Percentiles rank a stretch among this genome's conserved stretches.
Conservation (phyloP, 352 stramenopile genomes). For the Pythium graminicola region DNA sequence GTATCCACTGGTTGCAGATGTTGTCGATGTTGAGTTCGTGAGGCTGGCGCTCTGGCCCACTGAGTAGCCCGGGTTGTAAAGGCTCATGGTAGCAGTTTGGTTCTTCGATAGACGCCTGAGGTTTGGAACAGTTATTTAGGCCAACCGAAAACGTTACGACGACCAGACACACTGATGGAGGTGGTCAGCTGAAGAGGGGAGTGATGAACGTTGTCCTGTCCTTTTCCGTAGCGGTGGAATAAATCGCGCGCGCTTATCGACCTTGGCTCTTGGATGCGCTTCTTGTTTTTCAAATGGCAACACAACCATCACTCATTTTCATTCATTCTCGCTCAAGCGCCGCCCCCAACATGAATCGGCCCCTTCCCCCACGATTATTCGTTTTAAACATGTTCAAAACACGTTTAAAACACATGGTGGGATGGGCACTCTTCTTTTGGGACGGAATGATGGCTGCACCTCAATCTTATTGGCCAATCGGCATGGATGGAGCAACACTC, state of each 20-base stretch:
- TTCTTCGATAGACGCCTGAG: slow-evolving; percentile 1
- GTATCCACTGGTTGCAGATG: slow-evolving; percentile 15
- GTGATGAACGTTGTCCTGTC: slow-evolving; percentile 1
- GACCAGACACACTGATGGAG: not conserved
- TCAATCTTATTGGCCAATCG: slow-evolving; percentile 20
- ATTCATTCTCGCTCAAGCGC: slow-evolving; percentile 29
- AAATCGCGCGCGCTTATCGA: too few species aligned
- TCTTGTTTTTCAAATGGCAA: slow-evolving; percentile 36
- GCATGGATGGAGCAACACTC: slow-evolving; percentile 11
- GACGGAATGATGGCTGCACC: slow-evolving; percentile 16
- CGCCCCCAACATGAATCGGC: not conserved
- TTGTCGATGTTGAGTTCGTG: slow-evolving; percentile 9
- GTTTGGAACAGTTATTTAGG: not conserved
- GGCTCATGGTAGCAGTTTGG: slow-evolving; percentile 10
- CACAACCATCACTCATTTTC: slow-evolving; percentile 40
- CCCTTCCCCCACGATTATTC: slow-evolving; percentile 3
- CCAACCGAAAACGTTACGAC: not conserved
- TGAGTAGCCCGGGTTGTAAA: slow-evolving; percentile 24
- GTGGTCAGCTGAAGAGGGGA: not conserved
- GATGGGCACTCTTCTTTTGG: slow-evolving; percentile 19
- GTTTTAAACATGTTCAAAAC: slow-evolving; percentile 19
- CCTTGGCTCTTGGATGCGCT: slow-evolving; percentile 24
- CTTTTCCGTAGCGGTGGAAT: too few species aligned
- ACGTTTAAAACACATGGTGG: slow-evolving; percentile 15
- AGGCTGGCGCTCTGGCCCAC: slow-evolving; percentile 20